A percentile compares a stretch with the other conserved stretches of the same genome.
Conservation (phyloP, 1,284 basidiomycete species). For the Trametes hirsuta region DNA sequence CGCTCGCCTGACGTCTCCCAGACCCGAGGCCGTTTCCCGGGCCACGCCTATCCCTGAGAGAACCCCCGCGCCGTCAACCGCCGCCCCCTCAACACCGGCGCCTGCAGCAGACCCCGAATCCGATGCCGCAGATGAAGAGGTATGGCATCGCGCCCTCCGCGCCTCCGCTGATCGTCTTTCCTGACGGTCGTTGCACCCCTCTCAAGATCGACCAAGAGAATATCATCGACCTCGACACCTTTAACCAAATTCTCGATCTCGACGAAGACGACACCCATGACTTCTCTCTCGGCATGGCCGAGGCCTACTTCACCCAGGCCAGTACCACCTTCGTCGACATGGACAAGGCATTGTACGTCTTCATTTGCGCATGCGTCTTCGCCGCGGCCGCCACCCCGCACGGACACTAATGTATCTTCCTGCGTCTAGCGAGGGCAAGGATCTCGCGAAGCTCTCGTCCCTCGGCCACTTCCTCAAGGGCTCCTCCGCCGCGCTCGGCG, state of each 20-base stretch:
- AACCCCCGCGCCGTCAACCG: slow-evolving; percentile 2
- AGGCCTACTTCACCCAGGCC: slow-evolving; percentile 83
- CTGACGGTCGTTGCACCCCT: not conserved
- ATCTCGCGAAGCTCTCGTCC: slow-evolving; percentile 69
- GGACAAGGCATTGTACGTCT: slow-evolving; percentile 77
- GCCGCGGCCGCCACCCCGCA: not conserved
- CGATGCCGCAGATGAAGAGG: slow-evolving; percentile 22
- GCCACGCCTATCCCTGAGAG: slow-evolving; percentile 14
- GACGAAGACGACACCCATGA: slow-evolving; percentile 83
- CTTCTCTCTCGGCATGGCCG: slow-evolving; percentile 80
- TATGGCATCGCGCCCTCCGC: slow-evolving; percentile 1
- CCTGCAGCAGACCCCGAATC: slow-evolving; percentile 9
- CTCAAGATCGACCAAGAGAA: slow-evolving; percentile 17
- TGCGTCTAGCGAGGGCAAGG: slow-evolving; percentile 44
- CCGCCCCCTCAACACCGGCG: slow-evolving; percentile 2
- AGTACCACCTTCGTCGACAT: slow-evolving; percentile 77
- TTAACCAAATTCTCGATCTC: slow-evolving; percentile 87
- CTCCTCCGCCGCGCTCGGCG: slow-evolving; percentile 89
- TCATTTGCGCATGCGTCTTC: not conserved
- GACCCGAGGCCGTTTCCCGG: slow-evolving; percentile 8
- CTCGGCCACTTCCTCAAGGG: slow-evolving; percentile 95
- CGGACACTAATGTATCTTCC: not conserved
- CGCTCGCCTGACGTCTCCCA: slow-evolving; percentile 20
- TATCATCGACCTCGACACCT: slow-evolving; percentile 78
- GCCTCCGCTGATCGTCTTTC: not conserved